Evolutionary conservation across 1,284 basidiomycete species (phyloP), one percentile per base, ranked within the genome.

Genomic region (Psilocybe mexicana): DNA sequence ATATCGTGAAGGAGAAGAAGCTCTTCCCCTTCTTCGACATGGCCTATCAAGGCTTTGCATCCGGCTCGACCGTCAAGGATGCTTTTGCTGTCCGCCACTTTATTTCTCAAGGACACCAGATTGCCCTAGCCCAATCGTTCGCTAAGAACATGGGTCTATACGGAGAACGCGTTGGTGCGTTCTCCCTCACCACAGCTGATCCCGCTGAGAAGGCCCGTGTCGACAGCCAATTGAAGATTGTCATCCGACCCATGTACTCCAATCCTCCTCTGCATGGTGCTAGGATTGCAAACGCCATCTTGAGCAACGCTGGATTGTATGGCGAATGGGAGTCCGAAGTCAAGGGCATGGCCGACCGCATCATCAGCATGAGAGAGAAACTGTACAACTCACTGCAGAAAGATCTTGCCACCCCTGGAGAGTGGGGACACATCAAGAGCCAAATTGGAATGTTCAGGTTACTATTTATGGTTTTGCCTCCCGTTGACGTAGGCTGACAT

Each of bases 111-210:
- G 93, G 93, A 43, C 93, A 95, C 76, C 90, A 93, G 69, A 77
- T 95, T 63, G 90, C 93, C 12, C 84, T 95, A 47, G 81, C 88
- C 61, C 97, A 99, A 76, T 95, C 93, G 54, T 99, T 98, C 75
- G 97, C 97, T 55, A 99, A 99, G 84, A 99, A 99, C 82, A 96
- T 98, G 84, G 96, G 97, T 61, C 84, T 99, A 42, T 99, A 99
- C 74, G 97, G 96, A 64, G 96, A 98, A 77, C 93, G 96, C 71
- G 93, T 94, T 58, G 96, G 96, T 23, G 90, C 93, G n/a, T 94
- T 99, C 83, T 95, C 93, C 24, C 74, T 98, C 67, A 87, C 90
- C 52, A 86, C 86, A 46, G 74, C 76, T 59, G 84, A 84, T 64
- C 78, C 86, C 50, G 92, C 92, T 64, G 94, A 97, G 76, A 93